Evolutionary conservation across 2,329 filamentous ascomycete species (phyloP).

Genomic region (Karstenula rhodostoma): DNA sequence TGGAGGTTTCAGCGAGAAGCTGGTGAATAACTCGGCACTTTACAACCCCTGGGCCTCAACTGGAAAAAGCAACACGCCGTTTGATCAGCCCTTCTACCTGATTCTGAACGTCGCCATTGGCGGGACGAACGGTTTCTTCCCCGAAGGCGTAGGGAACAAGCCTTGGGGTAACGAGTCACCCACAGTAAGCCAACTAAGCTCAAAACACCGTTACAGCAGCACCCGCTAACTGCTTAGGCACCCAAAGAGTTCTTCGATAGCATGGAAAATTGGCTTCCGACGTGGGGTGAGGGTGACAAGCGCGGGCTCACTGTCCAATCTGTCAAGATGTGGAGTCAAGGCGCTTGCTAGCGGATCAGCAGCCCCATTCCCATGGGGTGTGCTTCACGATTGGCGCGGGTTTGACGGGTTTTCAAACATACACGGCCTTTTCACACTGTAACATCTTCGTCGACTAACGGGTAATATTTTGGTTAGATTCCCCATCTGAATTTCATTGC

Average conservation of each 20-base stretch:
- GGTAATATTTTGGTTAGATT: neutral
- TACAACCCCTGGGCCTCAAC: constrained; percentile 70
- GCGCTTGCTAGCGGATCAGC: constrained; percentile 23
- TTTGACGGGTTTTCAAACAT: neutral
- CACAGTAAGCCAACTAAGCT: constrained; percentile 15
- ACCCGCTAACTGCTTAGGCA: constrained; percentile 3
- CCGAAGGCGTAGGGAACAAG: constrained; percentile 67
- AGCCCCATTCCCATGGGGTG: neutral
- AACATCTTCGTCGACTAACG: neutral
- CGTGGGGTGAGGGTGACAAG: constrained; percentile 70
- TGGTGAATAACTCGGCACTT: constrained; percentile 70
- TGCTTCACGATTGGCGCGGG: neutral
- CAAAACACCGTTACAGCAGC: neutral
- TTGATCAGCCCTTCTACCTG: constrained; percentile 76
- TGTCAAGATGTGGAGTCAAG: constrained; percentile 62
- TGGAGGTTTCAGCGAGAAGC: constrained; percentile 69
- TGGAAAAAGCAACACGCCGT: constrained; percentile 69
- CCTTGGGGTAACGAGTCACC: constrained; percentile 65
- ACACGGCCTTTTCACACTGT: neutral
- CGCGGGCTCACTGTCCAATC: constrained; percentile 67
- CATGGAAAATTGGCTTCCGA: constrained; percentile 66
- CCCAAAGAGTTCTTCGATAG: constrained; percentile 34
- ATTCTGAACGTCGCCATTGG: constrained; percentile 79
- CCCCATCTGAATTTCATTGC: neutral
- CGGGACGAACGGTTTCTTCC: constrained; percentile 81